Base-by-base conservation (phyloP, 1,284 basidiomycete species). In the Cryptococcus deneoformans region DNA sequence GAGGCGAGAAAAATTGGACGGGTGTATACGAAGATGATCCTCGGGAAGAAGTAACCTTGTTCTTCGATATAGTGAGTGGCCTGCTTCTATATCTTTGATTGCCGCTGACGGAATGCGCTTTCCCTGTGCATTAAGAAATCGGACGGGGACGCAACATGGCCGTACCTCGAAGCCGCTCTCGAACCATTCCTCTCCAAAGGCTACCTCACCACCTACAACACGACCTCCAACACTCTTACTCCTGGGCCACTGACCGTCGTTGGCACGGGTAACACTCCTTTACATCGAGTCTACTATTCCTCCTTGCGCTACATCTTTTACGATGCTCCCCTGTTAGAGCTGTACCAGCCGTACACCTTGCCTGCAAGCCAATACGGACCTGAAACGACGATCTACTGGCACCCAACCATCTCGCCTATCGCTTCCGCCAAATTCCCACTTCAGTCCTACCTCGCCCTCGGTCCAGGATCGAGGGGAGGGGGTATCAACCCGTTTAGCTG, bases 251-350 rank as follows among this genome's bases (percentile, higher is more conserved):
- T 76, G n/a, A 69, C 65, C 14, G 63, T 73, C 36, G 60, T 73
- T 44, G 72, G 72, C 6, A 72, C 72, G 0, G 75, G 75, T 24
- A 61, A 67, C 24, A 73, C 72, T 6, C 67, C 69, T 0, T 40
- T 75, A 35, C 37, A 60, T 2, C 47, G 53, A 43, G 70, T 75
- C 36, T 48, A 61, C 24, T 58, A 63, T 20, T 38, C 47, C 2
- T 58, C 67, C 8, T n/a, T 54, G 5, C 67, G 72, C 11, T 62
- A 67, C 56, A 54, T 76, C 36, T 76, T 75, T 61, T 68, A 66
- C 62, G 74, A 76, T 46, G 70, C 69, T 1, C 72, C 74, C 2
- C 48, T 76, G 3, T 38, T 57, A 3, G 50, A 53, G 0, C 54
- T 75, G 8, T 36, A 53, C 8, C 29, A 56, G 7, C 61, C 64